These are phyloP conservation scores for Aspergillus proliferans DNA, from an alignment of 2,329 filamentous ascomycete species.

Conservation along the genomic window DNA sequence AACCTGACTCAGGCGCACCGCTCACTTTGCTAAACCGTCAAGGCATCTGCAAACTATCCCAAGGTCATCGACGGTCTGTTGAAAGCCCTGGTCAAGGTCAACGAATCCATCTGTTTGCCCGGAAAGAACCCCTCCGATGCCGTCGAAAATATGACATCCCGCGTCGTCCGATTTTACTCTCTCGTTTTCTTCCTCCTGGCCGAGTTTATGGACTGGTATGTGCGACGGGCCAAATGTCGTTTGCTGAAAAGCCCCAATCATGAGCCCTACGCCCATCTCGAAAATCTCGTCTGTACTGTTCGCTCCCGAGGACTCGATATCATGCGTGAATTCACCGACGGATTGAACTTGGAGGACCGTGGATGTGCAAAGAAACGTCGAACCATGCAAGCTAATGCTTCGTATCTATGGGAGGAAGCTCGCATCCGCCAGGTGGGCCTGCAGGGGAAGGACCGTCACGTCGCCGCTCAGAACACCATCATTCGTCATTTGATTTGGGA, in stretches of 20 bases:
- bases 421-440: conserved; percentile 28
- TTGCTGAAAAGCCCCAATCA: conserved; percentile 30
- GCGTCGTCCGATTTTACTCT: conserved; percentile 27
- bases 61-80: conserved; percentile 29
- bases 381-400: conserved; percentile 14
- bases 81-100: conserved; percentile 27
- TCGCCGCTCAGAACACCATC: conserved; percentile 30
- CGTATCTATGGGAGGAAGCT: conserved; percentile 24
- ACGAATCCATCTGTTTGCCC: conserved; percentile 21
- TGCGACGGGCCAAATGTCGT: conserved; percentile 27
- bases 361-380: conserved; percentile 9
- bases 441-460: conserved; percentile 24
- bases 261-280: conserved; percentile 29
- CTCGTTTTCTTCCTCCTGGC: conserved; percentile 31
- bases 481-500: conserved; percentile 34
- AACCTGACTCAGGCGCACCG: not conserved
- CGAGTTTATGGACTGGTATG: conserved; percentile 35
- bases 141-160: conserved; percentile 10
- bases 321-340: conserved; percentile 10
- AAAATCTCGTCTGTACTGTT: conserved; percentile 26
- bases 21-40: conserved; percentile 1
- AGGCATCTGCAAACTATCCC: conserved; percentile 33
- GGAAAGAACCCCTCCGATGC: conserved; percentile 7
- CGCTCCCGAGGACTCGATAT: conserved; percentile 18
- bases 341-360: conserved; percentile 20